These are phyloP conservation scores for Cordyceps farinosa DNA, from an alignment of 2,329 filamentous ascomycete species.

Conservation along the genomic window DNA sequence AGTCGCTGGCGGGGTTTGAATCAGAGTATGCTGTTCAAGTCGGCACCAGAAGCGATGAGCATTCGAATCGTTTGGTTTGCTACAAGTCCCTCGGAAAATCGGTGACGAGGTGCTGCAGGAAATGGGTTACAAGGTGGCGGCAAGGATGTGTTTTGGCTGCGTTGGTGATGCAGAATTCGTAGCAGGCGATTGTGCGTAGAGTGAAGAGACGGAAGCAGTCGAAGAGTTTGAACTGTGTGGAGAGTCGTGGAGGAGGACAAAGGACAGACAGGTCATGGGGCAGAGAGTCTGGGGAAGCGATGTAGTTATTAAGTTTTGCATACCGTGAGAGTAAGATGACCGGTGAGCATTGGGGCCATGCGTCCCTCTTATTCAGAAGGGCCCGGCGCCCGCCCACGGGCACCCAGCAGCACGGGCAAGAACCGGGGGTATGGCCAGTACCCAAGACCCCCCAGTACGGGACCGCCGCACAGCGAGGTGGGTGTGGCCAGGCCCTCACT, in stretches of 20 bases:
- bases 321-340: constrained; percentile 25
- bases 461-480: constrained; percentile 5
- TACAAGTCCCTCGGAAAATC: background rate
- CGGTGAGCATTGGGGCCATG: constrained; percentile 25
- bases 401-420: constrained; percentile 14
- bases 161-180: background rate
- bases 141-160: background rate
- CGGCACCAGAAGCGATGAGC: constrained; percentile 18
- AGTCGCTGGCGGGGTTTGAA: constrained; percentile 11
- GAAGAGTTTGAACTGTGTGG: background rate
- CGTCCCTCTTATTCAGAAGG: constrained; percentile 17
- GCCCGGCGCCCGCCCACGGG: background rate
- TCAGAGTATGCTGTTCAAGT: constrained; percentile 9
- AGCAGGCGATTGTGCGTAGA: background rate
- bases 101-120: background rate
- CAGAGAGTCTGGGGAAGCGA: constrained; percentile 25
- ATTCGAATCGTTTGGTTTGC: background rate
- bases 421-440: constrained; percentile 14
- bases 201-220: background rate
- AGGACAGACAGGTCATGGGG: background rate
- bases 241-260: constrained; percentile 21
- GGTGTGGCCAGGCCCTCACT: background rate
- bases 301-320: constrained; percentile 25
- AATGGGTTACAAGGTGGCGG: background rate
- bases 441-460: constrained; percentile 13